Conservation (phyloP, 2,329 filamentous ascomycete species). For the Botrytis sinoallii region DNA sequence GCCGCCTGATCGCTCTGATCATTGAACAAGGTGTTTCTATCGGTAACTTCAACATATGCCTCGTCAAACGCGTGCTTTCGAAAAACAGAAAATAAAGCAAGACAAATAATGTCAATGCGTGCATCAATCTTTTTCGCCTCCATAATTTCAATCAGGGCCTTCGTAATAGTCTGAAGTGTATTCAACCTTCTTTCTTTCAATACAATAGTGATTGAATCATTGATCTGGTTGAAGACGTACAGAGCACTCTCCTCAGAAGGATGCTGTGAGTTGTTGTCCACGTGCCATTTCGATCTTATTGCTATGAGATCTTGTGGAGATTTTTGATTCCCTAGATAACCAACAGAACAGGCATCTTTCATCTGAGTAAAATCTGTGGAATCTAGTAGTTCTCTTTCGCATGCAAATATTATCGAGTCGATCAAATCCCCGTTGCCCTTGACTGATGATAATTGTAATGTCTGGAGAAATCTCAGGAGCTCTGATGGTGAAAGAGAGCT, state of each 20-base stretch:
- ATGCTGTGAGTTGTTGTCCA: slow-evolving; percentile 39
- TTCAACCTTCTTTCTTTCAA: slow-evolving; percentile 23
- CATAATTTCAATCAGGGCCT: slow-evolving; percentile 6
- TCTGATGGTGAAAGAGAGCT: slow-evolving; percentile 40
- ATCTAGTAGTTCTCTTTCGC: slow-evolving; percentile 18
- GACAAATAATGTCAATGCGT: slow-evolving; percentile 52
- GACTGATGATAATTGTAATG: slow-evolving; percentile 1
- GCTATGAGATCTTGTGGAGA: slow-evolving; percentile 39
- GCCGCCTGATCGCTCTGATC: slow-evolving; percentile 60
- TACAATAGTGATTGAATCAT: slow-evolving; percentile 28
- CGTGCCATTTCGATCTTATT: slow-evolving; percentile 44
- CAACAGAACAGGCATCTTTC: slow-evolving; percentile 40
- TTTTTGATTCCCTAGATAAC: slow-evolving; percentile 43
- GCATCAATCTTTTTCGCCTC: slow-evolving; percentile 40
- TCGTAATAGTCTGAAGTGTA: slow-evolving; percentile 8
- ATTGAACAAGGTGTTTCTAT: slow-evolving; percentile 59
- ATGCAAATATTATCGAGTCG: slow-evolving; percentile 6
- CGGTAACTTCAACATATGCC: slow-evolving; percentile 60
- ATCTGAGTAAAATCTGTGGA: slow-evolving; percentile 38
- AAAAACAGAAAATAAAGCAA: slow-evolving; percentile 56
- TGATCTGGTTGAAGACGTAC: slow-evolving; percentile 41
- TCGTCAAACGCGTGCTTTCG: slow-evolving; percentile 58
- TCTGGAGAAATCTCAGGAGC: slow-evolving; percentile 15
- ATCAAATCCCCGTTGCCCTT: neutral
- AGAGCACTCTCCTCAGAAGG: slow-evolving; percentile 39